These are phyloP conservation scores for Circinella minor DNA, from an alignment of 371 early-diverging fungal genomes.

Conservation along the genomic window DNA sequence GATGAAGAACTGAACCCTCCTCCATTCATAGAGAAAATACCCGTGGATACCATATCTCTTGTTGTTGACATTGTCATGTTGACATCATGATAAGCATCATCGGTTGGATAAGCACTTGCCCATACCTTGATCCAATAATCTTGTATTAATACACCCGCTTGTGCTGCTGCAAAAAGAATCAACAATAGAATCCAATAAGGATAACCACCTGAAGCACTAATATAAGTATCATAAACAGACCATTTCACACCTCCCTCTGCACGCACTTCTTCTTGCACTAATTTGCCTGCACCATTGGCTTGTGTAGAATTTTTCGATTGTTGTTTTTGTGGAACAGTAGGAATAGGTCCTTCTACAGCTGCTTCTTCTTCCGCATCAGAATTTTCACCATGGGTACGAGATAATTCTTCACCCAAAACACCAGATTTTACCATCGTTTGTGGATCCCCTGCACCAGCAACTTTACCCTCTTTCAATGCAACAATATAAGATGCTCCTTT, in stretches of 20 bases:
- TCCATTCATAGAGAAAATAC: neutral
- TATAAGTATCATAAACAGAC: conserved; percentile 67
- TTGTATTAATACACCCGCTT: conserved; percentile 51
- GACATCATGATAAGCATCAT: neutral
- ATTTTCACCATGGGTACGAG: conserved; percentile 24
- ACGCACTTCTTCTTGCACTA: conserved; percentile 72
- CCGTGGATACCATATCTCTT: neutral
- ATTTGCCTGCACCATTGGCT: conserved; percentile 37
- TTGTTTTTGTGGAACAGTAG: conserved; percentile 20
- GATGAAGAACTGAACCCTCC: neutral
- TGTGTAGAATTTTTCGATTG: neutral
- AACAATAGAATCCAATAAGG: conserved; percentile 55
- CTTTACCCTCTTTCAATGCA: conserved; percentile 70
- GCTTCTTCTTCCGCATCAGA: conserved; percentile 27
- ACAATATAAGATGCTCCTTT: conserved; percentile 72
- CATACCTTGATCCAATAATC: conserved; percentile 72
- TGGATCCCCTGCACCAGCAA: conserved; percentile 63
- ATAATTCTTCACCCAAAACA: conserved; percentile 51
- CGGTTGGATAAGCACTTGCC: conserved; percentile 42
- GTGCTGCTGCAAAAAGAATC: conserved; percentile 54
- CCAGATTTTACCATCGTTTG: conserved; percentile 51
- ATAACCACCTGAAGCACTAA: conserved; percentile 71
- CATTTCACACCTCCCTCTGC: conserved; percentile 68
- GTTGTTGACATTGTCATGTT: neutral
- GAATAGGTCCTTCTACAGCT: conserved; percentile 41